Evolutionary conservation across 306 rosid genomes (phyloP), one percentile per base, ranked within the genome.

Genomic region (Chamaecrista fasciculata): DNA sequence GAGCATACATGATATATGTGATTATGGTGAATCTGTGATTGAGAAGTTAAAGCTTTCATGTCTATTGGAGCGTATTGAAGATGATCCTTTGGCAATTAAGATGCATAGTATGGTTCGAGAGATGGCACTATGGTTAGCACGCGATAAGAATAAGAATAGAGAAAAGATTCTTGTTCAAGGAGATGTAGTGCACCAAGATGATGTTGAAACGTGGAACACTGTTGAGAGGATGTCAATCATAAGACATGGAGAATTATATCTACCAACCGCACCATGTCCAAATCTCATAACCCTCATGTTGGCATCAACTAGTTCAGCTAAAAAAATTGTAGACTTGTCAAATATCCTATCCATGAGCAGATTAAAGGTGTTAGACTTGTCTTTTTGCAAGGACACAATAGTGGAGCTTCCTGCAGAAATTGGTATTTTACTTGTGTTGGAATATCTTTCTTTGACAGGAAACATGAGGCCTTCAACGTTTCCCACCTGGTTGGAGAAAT

Each of bases 301-400:
- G 2, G 33, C 33, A 28, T 28, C 33, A 4, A 28, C 33, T 4
- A 28, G 33, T 28, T 28, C 4, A 4, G 33, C 33, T 28, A 28
- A 28, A 4, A 28, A 28, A 28, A 4, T 28, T 28, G 33, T 1
- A 15, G 5, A n/a, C 2, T 33, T 1, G 6, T 51, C 36, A 6
- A 47, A 64, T 33, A 15, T 60, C 5, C 43, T 40, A 6, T 25
- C 0, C 21, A 11, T 72, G 58, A 5, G 6, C 19, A 52, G 6
- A 26, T 28, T 66, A 56, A 71, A 44, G 48, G 82, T 78, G 2
- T 57, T 58, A 11, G 59, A 66, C n/a, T 25, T 77, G 12, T 73
- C 70, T 2, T 4, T 34, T 34, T 6, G 40, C 40, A 4, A 3
- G 4, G 6, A 28, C 4, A 28, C 40, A 34, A 34, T 7, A 4